Base-by-base conservation (phyloP, 2,329 filamentous ascomycete genomes). In the Colletotrichum lupini region DNA sequence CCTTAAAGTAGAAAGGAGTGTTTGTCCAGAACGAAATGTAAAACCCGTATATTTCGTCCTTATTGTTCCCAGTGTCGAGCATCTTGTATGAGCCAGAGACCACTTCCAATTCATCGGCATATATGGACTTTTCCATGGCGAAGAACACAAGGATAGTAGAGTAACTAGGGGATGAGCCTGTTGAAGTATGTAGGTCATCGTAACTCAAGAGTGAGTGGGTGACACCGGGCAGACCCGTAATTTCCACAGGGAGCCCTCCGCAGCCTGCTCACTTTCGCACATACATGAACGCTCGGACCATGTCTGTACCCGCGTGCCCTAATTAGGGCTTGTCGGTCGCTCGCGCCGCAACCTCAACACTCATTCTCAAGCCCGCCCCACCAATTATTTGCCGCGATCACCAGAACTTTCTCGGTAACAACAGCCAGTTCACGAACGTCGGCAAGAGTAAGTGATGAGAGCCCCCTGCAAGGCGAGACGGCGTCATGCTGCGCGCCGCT, bases 381-480 rank as follows among this genome's bases (percentile, higher is more conserved):
- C 68, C 68, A 35, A 32, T 62, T 58, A 53, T 37, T 74, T 68
- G 62, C 61, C 60, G 68, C 62, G 62, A 74, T 73, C 68, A 72
- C 52, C 67, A 74, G 67, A 72, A 80, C 77, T 78, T 76, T 78
- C 78, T 76, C 80, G 78, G 76, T 81, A 77, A 79, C 77, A 77
- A 75, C 75, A 79, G 71, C 67, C 73, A 75, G 69, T 67, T 86
- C 85, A 84, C 83, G 83, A 85, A 87, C 84, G 84, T 85, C 83
- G 85, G 84, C 85, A 91, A 87, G 83, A 91, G 89, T 91, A 85
- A 88, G 89, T 89, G 74, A 72, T 77, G 35, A 67, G 58, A 55
- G 32, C 26, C 26, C 42, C 53, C 32, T 62, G 66, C 57, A 46
- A 8, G 42, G 19, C 42, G 19, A 49, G 28, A 72, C 59, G 16